Conservation (phyloP, 2,329 filamentous ascomycete genomes). For the Aspergillus sp. region DNA sequence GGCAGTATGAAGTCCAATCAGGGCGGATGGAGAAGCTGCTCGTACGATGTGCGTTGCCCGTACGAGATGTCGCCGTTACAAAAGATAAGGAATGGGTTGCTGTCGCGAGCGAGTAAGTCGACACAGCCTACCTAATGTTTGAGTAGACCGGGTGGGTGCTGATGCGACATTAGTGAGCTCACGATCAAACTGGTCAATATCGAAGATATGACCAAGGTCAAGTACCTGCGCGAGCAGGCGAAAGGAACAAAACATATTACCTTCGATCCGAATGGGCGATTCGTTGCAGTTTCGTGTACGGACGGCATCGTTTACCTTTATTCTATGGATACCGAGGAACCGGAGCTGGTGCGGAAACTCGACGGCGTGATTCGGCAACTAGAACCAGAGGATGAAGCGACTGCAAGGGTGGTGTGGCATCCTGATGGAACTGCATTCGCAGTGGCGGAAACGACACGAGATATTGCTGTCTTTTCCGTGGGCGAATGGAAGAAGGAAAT, state of each 20-base stretch:
- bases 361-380: slow-evolving; percentile 80
- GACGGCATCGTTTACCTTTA: slow-evolving; percentile 92
- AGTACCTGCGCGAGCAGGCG: slow-evolving; percentile 77
- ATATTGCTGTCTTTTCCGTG: slow-evolving; percentile 84
- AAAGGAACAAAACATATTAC: slow-evolving; percentile 89
- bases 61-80: slow-evolving; percentile 82
- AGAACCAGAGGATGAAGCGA: slow-evolving; percentile 74
- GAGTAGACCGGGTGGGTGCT: background rate
- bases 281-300: slow-evolving; percentile 77
- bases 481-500: slow-evolving; percentile 87
- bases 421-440: slow-evolving; percentile 92
- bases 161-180: slow-evolving; percentile 61
- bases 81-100: slow-evolving; percentile 83
- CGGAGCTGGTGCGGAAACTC: slow-evolving; percentile 77
- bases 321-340: slow-evolving; percentile 73
- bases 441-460: slow-evolving; percentile 74
- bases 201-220: slow-evolving; percentile 72
- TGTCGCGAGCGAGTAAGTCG: slow-evolving; percentile 81
- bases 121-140: background rate
- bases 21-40: slow-evolving; percentile 74
- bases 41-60: slow-evolving; percentile 77
- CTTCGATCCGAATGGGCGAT: slow-evolving; percentile 77
- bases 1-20: slow-evolving; percentile 78
- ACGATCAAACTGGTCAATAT: slow-evolving; percentile 86
- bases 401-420: slow-evolving; percentile 80